Conservation (phyloP, 2,329 filamentous ascomycete species). For the Hypoxylon sp. region DNA sequence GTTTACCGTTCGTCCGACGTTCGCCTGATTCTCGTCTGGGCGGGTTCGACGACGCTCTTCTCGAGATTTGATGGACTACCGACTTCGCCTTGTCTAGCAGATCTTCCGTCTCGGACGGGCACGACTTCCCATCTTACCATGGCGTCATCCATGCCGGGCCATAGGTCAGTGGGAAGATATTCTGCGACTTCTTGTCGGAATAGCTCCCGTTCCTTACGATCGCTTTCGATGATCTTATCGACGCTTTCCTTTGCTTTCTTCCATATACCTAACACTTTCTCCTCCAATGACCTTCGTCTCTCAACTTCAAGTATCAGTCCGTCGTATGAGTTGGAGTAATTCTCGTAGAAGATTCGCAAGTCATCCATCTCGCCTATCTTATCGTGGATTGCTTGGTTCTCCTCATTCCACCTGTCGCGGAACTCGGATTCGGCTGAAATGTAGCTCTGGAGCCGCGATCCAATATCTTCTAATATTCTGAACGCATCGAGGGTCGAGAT, state of each 20-base stretch:
- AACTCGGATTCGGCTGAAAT: slow-evolving; percentile 75
- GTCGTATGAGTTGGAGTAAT: slow-evolving; percentile 87
- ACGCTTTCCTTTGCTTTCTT: slow-evolving; percentile 83
- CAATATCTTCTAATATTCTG: slow-evolving; percentile 75
- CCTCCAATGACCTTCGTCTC: slow-evolving; percentile 78
- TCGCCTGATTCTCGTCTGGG: slow-evolving; percentile 41
- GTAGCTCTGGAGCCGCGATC: slow-evolving; percentile 73
- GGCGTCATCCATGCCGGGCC: slow-evolving; percentile 78
- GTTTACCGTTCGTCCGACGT: slow-evolving; percentile 22
- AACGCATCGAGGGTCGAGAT: slow-evolving; percentile 73
- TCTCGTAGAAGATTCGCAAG: slow-evolving; percentile 86
- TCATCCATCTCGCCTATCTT: slow-evolving; percentile 82
- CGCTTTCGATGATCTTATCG: slow-evolving; percentile 79
- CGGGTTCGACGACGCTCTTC: slow-evolving; percentile 50
- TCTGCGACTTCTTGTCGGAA: slow-evolving; percentile 89
- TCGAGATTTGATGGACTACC: slow-evolving; percentile 51
- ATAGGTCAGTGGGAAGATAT: slow-evolving; percentile 88
- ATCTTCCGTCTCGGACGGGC: slow-evolving; percentile 53
- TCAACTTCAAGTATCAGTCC: slow-evolving; percentile 86
- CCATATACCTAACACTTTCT: slow-evolving; percentile 79
- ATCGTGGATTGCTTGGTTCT: slow-evolving; percentile 75
- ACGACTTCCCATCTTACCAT: slow-evolving; percentile 67
- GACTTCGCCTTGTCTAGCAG: slow-evolving; percentile 39
- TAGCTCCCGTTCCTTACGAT: slow-evolving; percentile 78
- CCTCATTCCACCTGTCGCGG: slow-evolving; percentile 77